phyloP scores from a whole-genome alignment of 31 red algal genomes.

The Odonthalia washingtoniensis region DNA sequence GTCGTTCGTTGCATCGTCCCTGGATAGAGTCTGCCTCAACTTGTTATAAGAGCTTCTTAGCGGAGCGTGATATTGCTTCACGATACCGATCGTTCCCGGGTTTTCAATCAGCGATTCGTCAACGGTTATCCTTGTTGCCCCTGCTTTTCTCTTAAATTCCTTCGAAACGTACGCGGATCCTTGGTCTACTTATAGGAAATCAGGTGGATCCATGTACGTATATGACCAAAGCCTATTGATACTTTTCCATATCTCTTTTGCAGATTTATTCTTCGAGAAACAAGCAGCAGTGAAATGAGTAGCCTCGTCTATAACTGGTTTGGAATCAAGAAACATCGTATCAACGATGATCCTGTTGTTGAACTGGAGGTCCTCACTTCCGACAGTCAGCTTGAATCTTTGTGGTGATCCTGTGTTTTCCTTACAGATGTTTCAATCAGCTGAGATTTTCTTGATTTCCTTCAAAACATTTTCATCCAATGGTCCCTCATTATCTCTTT shows the following conservation, averaged over 20 bases:
- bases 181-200: no score
- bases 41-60: conserved; percentile 4
- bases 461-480: no score
- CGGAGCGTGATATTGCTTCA: conserved; percentile 38
- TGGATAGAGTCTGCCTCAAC: not conserved
- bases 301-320: not conserved
- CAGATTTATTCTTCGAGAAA: not conserved
- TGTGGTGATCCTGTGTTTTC: not conserved
- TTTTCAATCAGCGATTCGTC: conserved; percentile 42
- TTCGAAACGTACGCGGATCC: not conserved
- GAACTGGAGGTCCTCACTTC: no score
- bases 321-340: no score
- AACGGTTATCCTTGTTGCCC: conserved; percentile 1
- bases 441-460: not conserved
- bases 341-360: no score
- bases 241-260: not conserved
- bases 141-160: not conserved
- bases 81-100: conserved; percentile 16
- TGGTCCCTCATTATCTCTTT: not conserved
- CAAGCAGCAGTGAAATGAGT: not conserved
- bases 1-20: not conserved
- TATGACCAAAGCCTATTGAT: not conserved
- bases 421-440: not conserved
- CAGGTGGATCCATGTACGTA: not conserved
- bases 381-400: no score